Conservation (phyloP, 129 eudicot genomes). For the Flaveria bidentis region DNA sequence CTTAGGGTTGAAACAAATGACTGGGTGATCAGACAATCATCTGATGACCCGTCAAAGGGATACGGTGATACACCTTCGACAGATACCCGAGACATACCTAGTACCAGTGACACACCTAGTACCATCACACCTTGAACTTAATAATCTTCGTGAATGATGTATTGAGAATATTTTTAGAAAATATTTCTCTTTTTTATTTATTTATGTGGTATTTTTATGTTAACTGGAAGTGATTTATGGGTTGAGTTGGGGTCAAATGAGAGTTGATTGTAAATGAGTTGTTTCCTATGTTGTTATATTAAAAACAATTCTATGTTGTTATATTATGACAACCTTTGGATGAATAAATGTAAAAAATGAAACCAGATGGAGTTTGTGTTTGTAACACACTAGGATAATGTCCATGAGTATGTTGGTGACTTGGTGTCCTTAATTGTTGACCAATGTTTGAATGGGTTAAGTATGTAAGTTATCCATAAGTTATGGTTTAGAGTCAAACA, state of each 20-base stretch:
- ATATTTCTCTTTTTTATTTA: neutral
- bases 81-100: constrained; percentile 52
- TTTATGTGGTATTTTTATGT: too few relatives aligned
- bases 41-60: constrained; percentile 63
- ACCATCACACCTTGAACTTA: neutral
- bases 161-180: neutral
- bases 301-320: neutral
- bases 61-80: constrained; percentile 57
- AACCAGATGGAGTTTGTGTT: neutral
- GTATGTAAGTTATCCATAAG: too few relatives aligned
- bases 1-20: constrained; percentile 49
- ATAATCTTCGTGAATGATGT: neutral
- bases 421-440: too few relatives aligned
- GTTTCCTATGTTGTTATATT: neutral
- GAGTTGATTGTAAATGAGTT: neutral
- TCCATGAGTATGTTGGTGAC: too few relatives aligned
- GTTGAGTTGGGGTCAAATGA: neutral
- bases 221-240: neutral
- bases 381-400: neutral
- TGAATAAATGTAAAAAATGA: too few relatives aligned
- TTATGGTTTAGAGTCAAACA: too few relatives aligned
- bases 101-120: constrained; percentile 49
- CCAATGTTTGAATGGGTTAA: too few relatives aligned
- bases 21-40: constrained; percentile 51
- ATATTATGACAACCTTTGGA: too few relatives aligned